A percentile compares a stretch with the other conserved stretches of the same genome.
Evolutionary conservation across 768 basidiomycete genomes (phyloP).

Genomic region (Nevesoporus exiguus): DNA sequence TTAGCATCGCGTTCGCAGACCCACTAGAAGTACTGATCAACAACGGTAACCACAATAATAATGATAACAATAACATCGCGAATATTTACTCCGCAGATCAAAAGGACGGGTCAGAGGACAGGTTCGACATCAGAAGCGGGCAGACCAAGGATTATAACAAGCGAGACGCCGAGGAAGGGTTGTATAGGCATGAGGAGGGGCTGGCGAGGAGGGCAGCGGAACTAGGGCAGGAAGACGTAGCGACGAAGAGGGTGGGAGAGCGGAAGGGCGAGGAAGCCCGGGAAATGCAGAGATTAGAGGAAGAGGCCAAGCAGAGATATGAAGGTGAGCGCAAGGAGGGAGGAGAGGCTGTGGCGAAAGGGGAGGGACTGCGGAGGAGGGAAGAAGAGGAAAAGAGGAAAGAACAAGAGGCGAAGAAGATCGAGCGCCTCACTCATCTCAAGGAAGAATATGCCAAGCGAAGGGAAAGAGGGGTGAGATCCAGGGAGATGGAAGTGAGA

Average conservation of each 20-base stretch:
- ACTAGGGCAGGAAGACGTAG: conserved; percentile 29
- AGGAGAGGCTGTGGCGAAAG: no score
- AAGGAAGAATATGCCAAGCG: conserved; percentile 27
- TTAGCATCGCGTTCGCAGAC: conserved; percentile 37
- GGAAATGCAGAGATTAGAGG: conserved; percentile 21
- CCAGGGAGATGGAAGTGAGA: conserved; percentile 19
- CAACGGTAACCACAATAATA: no score
- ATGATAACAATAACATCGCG: conserved; percentile 2
- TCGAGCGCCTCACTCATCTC: conserved; percentile 17
- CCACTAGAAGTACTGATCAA: conserved; percentile 18
- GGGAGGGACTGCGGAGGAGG: no score
- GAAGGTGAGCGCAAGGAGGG: conserved; percentile 30
- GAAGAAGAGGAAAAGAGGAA: conserved; percentile 30
- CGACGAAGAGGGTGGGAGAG: conserved; percentile 24
- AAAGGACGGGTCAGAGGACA: conserved; percentile 30
- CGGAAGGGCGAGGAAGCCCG: conserved; percentile 28
- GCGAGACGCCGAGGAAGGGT: conserved; percentile 31
- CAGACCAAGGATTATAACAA: conserved; percentile 32
- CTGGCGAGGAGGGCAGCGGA: conserved; percentile 37
- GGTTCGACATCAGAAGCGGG: conserved; percentile 30
- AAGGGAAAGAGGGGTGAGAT: conserved; percentile 28
- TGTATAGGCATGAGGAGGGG: conserved; percentile 32
- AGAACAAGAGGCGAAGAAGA: conserved; percentile 29
- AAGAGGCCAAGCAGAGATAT: conserved; percentile 24
- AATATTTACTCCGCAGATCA: conserved; percentile 27